Evolutionary conservation across 148 eudicot species (phyloP).

Genomic region (Gaultheria prostrata): DNA sequence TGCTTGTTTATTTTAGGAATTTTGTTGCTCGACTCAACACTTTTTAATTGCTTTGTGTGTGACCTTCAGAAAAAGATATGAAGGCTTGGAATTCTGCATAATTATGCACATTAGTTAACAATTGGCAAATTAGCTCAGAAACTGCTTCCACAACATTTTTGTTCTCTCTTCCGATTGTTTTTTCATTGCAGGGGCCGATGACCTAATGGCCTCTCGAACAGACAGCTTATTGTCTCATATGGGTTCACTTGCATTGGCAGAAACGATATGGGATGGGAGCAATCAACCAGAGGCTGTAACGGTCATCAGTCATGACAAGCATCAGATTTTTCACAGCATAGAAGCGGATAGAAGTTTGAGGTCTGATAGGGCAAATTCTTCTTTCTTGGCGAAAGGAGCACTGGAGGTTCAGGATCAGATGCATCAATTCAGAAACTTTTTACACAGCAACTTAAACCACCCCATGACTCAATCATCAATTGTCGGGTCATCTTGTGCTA

Average conservation of each 20-base stretch:
- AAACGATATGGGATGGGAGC: conserved; percentile 58
- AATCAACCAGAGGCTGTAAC: conserved; percentile 49
- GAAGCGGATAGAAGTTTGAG: conserved; percentile 45
- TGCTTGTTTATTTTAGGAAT: neutral
- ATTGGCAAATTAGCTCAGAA: neutral
- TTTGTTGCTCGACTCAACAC: neutral
- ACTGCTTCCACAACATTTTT: conserved; percentile 12
- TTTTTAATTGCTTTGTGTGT: neutral
- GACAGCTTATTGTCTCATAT: conserved; percentile 67
- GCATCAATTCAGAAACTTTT: conserved; percentile 60
- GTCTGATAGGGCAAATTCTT: conserved; percentile 39
- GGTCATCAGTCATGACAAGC: conserved; percentile 39
- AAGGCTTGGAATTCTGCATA: neutral
- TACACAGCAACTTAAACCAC: conserved; percentile 54
- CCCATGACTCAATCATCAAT: conserved; percentile 82
- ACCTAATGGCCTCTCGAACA: conserved; percentile 42
- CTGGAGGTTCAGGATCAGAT: conserved; percentile 53
- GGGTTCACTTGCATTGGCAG: conserved; percentile 93
- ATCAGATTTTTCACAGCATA: conserved; percentile 24
- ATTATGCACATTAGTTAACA: neutral
- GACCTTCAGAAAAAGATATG: neutral
- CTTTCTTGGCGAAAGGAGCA: conserved; percentile 31
- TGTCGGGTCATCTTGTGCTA: conserved; percentile 73
- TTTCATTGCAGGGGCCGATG: conserved; percentile 13
- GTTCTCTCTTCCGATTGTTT: conserved; percentile 33